Conservation (phyloP, 2,329 filamentous ascomycete species). For the Penicillium aurantiogriseum region DNA sequence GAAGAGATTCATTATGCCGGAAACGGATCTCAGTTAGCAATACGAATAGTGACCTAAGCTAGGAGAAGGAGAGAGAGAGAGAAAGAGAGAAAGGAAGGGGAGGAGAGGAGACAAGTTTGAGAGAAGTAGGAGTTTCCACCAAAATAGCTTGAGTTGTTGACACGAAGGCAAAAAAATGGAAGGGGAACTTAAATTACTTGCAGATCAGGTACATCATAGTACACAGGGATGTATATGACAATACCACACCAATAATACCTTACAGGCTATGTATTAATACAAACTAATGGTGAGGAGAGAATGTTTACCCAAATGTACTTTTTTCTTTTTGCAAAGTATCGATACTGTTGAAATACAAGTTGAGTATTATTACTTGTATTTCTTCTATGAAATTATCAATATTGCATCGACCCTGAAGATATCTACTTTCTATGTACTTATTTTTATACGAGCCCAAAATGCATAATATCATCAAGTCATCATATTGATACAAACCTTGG, state of each 20-base stretch:
- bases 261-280: too few relatives aligned
- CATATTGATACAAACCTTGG: conserved; percentile 1
- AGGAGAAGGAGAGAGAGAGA: neutral
- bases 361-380: too few relatives aligned
- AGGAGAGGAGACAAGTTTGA: conserved; percentile 4
- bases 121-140: neutral
- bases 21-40: neutral
- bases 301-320: too few relatives aligned
- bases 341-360: too few relatives aligned
- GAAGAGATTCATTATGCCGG: conserved; percentile 66
- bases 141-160: conserved; percentile 33
- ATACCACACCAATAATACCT: too few relatives aligned
- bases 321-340: too few relatives aligned
- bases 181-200: conserved; percentile 16
- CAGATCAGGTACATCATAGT: conserved; percentile 16
- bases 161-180: conserved; percentile 38
- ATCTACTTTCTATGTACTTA: neutral
- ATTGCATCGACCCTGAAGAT: neutral
- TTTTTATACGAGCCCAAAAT: neutral
- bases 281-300: too few relatives aligned
- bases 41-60: neutral
- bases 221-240: too few relatives aligned
- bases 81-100: neutral
- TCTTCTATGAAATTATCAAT: neutral
- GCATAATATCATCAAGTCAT: neutral